Percentiles rank a stretch among this genome's conserved stretches.
phyloP scores from a whole-genome alignment of 1,284 basidiomycete genomes.

The Cutaneotrichosporon curvatum region DNA sequence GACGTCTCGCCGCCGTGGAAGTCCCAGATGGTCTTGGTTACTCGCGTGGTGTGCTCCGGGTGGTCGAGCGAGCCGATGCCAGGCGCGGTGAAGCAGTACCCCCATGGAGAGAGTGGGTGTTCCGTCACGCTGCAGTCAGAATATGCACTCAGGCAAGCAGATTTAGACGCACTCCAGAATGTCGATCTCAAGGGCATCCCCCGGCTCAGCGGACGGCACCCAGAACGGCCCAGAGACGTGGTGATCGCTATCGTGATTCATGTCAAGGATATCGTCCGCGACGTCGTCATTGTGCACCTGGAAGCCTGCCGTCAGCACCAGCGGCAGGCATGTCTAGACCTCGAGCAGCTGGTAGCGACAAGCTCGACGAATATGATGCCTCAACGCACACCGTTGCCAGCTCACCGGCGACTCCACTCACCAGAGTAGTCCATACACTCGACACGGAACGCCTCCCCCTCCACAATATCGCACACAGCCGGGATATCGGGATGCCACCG shows the following conservation, averaged over 20 bases:
- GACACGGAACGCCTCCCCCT: constrained; percentile 59
- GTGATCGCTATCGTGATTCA: constrained; percentile 54
- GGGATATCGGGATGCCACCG: constrained; percentile 45
- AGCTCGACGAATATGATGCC: no score
- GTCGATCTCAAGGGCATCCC: constrained; percentile 68
- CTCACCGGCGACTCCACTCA: no score
- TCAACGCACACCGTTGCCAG: no score
- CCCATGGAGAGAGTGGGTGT: constrained; percentile 71
- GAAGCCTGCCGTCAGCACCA: neutral
- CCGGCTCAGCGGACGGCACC: constrained; percentile 66
- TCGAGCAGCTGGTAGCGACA: no score
- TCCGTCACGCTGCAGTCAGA: constrained; percentile 66
- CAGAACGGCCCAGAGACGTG: constrained; percentile 68
- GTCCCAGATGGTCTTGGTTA: constrained; percentile 74
- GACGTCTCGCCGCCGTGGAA: constrained; percentile 63
- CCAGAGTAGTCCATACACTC: constrained; percentile 74
- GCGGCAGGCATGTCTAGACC: no score
- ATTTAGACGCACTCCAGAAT: constrained; percentile 53
- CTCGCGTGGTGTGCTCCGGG: constrained; percentile 37
- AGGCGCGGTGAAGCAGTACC: constrained; percentile 55
- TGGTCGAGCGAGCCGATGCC: neutral
- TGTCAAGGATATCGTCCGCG: constrained; percentile 33
- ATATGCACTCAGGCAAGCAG: constrained; percentile 2
- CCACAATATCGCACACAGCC: constrained; percentile 24
- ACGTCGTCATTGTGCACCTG: constrained; percentile 69